Conservation (phyloP, 2,329 filamentous ascomycete genomes). For the Neonectria ditissima region DNA sequence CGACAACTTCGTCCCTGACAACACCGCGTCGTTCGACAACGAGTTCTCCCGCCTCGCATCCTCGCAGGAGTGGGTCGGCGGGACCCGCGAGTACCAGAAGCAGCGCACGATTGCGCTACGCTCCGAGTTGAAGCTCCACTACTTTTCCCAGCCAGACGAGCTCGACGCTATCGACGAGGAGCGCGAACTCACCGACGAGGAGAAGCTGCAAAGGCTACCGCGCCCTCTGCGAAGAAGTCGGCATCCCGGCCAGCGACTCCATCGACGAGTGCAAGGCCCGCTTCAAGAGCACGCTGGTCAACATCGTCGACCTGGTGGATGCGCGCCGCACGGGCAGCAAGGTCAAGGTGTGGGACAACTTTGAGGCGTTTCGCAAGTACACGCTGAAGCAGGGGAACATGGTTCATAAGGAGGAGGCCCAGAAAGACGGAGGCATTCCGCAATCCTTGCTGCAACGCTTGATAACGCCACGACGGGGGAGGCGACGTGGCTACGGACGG, state of each 20-base stretch:
- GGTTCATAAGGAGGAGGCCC: constrained; percentile 38
- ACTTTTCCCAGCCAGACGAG: constrained; percentile 39
- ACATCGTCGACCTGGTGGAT: constrained; percentile 50
- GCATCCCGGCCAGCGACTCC: constrained; percentile 34
- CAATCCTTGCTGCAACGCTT: constrained; percentile 40
- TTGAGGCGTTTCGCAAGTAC: constrained; percentile 45
- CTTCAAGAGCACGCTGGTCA: constrained; percentile 45
- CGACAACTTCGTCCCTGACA: constrained; percentile 45
- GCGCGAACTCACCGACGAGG: constrained; percentile 33
- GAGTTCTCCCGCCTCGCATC: constrained; percentile 49
- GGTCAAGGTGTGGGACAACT: constrained; percentile 45
- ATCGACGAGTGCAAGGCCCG: constrained; percentile 38
- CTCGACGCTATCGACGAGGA: constrained; percentile 30
- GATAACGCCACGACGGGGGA: background rate
- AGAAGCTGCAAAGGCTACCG: constrained; percentile 44
- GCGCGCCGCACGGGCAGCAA: constrained; percentile 38
- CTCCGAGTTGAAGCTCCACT: constrained; percentile 45
- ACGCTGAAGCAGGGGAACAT: constrained; percentile 39
- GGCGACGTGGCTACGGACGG: background rate
- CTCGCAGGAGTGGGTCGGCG: constrained; percentile 47
- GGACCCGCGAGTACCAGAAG: constrained; percentile 43
- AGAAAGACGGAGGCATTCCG: constrained; percentile 38
- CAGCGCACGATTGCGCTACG: constrained; percentile 49
- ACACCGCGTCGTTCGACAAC: constrained; percentile 45
- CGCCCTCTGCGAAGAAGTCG: constrained; percentile 44